These are phyloP conservation scores for Brassica hybrid DNA, from an alignment of 441 rosid species.

Conservation along the genomic window DNA sequence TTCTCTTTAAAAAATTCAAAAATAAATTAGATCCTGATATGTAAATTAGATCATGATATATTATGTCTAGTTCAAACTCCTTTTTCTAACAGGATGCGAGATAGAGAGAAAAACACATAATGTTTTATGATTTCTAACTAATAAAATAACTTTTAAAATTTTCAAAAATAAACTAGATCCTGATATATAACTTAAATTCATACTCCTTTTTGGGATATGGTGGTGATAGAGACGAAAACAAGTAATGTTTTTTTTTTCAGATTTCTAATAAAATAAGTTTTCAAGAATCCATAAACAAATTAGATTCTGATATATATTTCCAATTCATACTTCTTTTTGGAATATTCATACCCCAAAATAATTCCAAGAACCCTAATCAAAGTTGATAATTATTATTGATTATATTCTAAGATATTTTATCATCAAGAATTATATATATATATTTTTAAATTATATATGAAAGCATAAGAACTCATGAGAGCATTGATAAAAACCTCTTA, in stretches of 20 bases:
- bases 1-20: too few species aligned
- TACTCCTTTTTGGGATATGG: neutral
- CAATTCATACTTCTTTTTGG: too few species aligned
- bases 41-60: too few species aligned
- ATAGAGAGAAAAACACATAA: neutral
- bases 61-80: too few species aligned
- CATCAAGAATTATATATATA: too few species aligned
- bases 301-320: neutral
- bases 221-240: neutral
- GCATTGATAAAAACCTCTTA: neutral
- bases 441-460: too few species aligned
- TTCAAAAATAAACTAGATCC: neutral
- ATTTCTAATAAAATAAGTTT: too few species aligned
- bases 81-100: neutral
- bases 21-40: too few species aligned
- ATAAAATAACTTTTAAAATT: neutral
- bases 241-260: neutral
- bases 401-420: neutral
- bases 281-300: too few species aligned
- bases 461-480: neutral
- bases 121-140: neutral
- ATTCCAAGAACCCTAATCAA: too few species aligned
- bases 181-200: neutral
- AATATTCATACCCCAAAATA: too few species aligned
- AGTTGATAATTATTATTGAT: too few species aligned